Conservation (phyloP, 208 protist genomes). For the Hexamita inflata region DNA sequence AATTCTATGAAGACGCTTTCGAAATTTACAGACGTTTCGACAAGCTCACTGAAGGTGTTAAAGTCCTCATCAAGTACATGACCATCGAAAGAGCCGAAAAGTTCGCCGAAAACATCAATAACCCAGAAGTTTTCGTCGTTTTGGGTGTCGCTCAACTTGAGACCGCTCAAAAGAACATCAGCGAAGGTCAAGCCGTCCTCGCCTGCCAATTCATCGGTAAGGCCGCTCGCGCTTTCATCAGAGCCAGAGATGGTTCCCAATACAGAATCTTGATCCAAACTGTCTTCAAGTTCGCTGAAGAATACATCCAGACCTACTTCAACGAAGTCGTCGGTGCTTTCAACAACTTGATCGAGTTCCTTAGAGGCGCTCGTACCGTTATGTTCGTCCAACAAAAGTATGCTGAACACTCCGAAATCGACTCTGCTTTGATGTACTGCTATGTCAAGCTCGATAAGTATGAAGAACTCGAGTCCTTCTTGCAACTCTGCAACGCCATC, state of each 20-base stretch:
- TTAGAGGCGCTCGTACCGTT: slow-evolving; percentile 84
- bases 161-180: slow-evolving; percentile 65
- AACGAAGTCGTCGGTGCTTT: slow-evolving; percentile 69
- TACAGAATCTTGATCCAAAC: not conserved
- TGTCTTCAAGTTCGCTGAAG: slow-evolving; percentile 54
- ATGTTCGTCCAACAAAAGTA: slow-evolving; percentile 43
- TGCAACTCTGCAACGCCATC: slow-evolving; percentile 39
- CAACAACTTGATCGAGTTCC: slow-evolving; percentile 84
- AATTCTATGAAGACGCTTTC: slow-evolving; percentile 93
- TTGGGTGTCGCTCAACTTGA: slow-evolving; percentile 79
- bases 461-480: slow-evolving; percentile 92
- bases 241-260: not conserved
- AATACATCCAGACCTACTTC: slow-evolving; percentile 56
- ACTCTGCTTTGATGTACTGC: slow-evolving; percentile 87
- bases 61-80: slow-evolving; percentile 85
- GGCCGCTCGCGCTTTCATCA: slow-evolving; percentile 2
- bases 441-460: slow-evolving; percentile 77
- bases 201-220: slow-evolving; percentile 79
- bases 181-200: slow-evolving; percentile 88
- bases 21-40: slow-evolving; percentile 84
- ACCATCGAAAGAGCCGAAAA: slow-evolving; percentile 70
- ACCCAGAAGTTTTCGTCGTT: slow-evolving; percentile 72
- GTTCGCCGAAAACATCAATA: slow-evolving; percentile 75
- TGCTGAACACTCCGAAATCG: slow-evolving; percentile 56
- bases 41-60: slow-evolving; percentile 78